Percentiles rank a stretch among this genome's conserved stretches.
Conservation (phyloP, 345 rosid species). For the Syzygium aromaticum region DNA sequence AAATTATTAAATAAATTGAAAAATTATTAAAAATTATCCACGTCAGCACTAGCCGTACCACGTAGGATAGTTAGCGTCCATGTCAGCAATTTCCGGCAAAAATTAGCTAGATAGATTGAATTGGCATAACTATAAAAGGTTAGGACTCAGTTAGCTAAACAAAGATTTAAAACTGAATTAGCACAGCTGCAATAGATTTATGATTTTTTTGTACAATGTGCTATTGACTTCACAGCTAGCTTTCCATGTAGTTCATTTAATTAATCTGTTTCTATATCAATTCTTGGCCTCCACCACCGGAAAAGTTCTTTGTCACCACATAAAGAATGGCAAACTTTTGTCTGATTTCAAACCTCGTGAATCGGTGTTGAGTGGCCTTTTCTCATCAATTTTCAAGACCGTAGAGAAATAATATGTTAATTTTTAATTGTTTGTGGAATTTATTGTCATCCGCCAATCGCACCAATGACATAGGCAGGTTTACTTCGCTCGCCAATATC, state of each 20-base stretch:
- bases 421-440: not conserved
- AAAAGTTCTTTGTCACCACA: not conserved
- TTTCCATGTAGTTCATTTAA: not conserved
- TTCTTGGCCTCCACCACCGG: not conserved
- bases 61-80: too few relatives aligned
- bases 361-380: not conserved
- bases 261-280: not conserved
- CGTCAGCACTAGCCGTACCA: too few relatives aligned
- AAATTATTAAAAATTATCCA: too few relatives aligned
- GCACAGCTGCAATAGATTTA: too few relatives aligned
- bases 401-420: not conserved
- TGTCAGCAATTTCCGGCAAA: too few relatives aligned
- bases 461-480: not conserved
- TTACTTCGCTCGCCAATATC: not conserved
- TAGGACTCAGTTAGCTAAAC: too few relatives aligned
- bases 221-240: not conserved
- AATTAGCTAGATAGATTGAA: too few relatives aligned
- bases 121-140: too few relatives aligned
- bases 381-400: not conserved
- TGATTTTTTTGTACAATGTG: not conserved
- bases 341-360: not conserved
- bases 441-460: not conserved
- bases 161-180: too few relatives aligned
- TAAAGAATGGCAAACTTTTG: not conserved
- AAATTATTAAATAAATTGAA: too few relatives aligned